Base-by-base conservation (phyloP, 768 basidiomycete genomes). In the Solioccasus polychromus region DNA sequence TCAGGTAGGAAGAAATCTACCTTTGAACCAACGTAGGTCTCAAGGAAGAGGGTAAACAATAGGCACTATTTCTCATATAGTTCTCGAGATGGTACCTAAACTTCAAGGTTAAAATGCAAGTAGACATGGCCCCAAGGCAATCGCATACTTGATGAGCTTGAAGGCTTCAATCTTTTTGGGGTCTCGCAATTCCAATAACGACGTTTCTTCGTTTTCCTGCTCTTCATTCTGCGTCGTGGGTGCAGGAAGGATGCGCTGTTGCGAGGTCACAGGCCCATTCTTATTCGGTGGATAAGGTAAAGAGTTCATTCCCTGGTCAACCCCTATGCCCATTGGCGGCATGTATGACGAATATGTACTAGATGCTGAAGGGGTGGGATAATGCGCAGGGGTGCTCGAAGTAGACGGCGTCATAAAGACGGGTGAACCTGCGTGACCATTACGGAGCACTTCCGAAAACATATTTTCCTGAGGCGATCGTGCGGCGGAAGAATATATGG, bases 61-160 rank as follows among this genome's bases (percentile, higher is more conserved):
- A 97, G 10, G 79, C 77, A 32, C 83, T 83, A 57, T 94, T 94
- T 50, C 86, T 74, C 60, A 83, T 85, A 63, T 82, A 92, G 57
- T 95, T 95, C 55, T 92, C 88, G 39, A 97, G 73, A 60, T 97
- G 94, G 65, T 95, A 94, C 48, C 90, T 91, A 40, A 9, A 35
- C 22, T 35, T 20, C 24, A 24, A 35, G 35, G 8, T 35, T 52
- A 17, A 52, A 34, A 36, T 32, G 22, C 29, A 43, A 38, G 29
- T 9, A 6, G n/a, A 30, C n/a, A 31, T 14, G 19, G 9, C 25
- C 20, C 11, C 17, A 36, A 41, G 20, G 45, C 4, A 15, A 32
- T 18, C 29, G 66, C 80, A 12, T 57, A 88, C 88, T 80, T 78
- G 49, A 92, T 85, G 14, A 92, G 76, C 64, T 91, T 92, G 54